Base-by-base conservation (phyloP, 495 filamentous ascomycete species). In the Lasiosphaeria hispida region DNA sequence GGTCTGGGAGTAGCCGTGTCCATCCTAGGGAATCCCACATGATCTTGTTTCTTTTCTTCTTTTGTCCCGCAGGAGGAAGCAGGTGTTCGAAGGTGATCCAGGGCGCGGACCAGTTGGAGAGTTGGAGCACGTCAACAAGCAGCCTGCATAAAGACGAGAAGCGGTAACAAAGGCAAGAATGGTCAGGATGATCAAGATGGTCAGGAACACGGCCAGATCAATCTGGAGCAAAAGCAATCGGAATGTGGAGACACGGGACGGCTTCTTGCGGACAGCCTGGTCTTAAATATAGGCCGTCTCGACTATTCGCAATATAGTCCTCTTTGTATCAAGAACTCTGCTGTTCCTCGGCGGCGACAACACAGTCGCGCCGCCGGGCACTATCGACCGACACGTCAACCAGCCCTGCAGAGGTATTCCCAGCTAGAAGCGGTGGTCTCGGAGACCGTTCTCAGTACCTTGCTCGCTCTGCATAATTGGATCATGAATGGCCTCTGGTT, bases 321-420 rank as follows among this genome's bases (percentile, higher is more conserved):
- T 35, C 48, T n/a, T 42, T 19, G 37, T 51, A 38, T 53, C 42
- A 37, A 15, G 33, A 51, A 36, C 50, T 50, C 39, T 61, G 51
- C 56, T 56, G 42, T 43, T 34, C 55, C 44, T 43, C 55, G 37
- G 41, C 56, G 38, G 39, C 60, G 58, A 67, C 55, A 63, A 39
- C 64, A 61, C 56, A 55, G 18, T n/a, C 15, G 10, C 10, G 10
- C 17, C 13, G 14, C 52, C 37, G 15, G 51, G 41, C 13, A 51
- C 39, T 54, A 36, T 45, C n/a, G 41, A 48, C 15, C 43, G 57
- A 67, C 67, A 68, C 63, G 64, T 65, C 60, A 62, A 65, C 51
- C 57, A 40, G 23, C 53, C 47, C 40, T 51, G 61, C 59, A 62
- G 45, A 52, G 43, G 45, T 58, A 54, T 55, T 38, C 51, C 57